Evolutionary conservation across 2,329 filamentous ascomycete genomes (phyloP).

Genomic region (Rachicladosporium sp.): DNA sequence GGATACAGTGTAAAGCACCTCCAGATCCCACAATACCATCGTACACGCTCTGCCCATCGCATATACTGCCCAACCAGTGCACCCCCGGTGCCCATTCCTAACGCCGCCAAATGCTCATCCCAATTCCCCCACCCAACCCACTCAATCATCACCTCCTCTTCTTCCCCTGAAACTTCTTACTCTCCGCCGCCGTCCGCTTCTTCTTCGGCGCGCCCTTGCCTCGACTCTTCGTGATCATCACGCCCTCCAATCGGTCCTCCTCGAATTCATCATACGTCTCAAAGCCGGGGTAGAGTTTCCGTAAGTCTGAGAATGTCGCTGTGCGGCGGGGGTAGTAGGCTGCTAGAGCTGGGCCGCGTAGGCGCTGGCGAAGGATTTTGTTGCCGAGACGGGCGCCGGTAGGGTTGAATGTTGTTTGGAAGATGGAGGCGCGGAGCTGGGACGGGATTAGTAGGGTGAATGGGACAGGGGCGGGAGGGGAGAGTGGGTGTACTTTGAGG

Average conservation of each 20-base stretch:
- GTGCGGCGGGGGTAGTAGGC: conserved; percentile 78
- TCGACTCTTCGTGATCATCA: conserved; percentile 51
- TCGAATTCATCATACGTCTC: conserved; percentile 63
- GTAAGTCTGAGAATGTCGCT: conserved; percentile 60
- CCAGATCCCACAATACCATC: too few relatives aligned
- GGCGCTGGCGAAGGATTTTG: conserved; percentile 78
- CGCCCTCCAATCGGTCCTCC: conserved; percentile 65
- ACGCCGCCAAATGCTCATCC: too few relatives aligned
- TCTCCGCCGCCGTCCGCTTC: conserved; percentile 49
- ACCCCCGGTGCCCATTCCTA: too few relatives aligned
- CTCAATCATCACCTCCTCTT: conserved; percentile 4
- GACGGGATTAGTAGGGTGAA: neutral
- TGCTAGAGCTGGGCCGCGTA: conserved; percentile 69
- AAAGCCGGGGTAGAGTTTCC: conserved; percentile 55
- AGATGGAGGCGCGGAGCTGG: conserved; percentile 82
- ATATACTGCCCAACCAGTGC: too few relatives aligned
- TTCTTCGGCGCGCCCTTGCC: conserved; percentile 87
- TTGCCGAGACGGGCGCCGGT: conserved; percentile 71
- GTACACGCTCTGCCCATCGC: too few relatives aligned
- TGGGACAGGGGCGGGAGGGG: neutral
- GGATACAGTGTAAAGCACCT: too few relatives aligned
- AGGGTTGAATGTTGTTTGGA: conserved; percentile 84
- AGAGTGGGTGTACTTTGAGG: conserved; percentile 51
- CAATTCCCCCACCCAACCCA: too few relatives aligned
- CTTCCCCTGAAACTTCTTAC: conserved; percentile 8